These are phyloP conservation scores for Fraxinus paxiana DNA, from an alignment of 305 asterid species.

Conservation along the genomic window DNA sequence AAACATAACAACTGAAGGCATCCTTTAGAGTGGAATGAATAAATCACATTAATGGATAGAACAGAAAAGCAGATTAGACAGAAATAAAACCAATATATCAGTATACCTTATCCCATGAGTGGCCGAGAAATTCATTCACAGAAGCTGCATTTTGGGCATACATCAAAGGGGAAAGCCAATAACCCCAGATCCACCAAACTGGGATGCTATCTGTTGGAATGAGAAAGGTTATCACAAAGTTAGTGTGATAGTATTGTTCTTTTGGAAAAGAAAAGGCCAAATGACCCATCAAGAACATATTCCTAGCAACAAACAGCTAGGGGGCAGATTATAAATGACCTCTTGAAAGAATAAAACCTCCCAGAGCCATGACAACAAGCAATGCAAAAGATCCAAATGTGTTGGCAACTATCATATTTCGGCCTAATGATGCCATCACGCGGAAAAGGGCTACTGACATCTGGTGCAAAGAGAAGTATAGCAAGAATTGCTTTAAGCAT, in stretches of 20 bases:
- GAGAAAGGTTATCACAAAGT: constrained; percentile 23
- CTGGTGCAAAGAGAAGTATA: constrained; percentile 66
- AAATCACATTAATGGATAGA: background rate
- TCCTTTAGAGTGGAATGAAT: background rate
- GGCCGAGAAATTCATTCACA: constrained; percentile 74
- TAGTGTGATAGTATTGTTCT: background rate
- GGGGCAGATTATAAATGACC: constrained; percentile 34
- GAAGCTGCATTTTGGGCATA: constrained; percentile 83
- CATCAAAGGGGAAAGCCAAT: constrained; percentile 84
- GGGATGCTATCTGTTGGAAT: constrained; percentile 64
- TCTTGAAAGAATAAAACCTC: constrained; percentile 74
- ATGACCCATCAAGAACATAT: background rate
- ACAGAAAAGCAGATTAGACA: background rate
- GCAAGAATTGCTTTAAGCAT: constrained; percentile 55
- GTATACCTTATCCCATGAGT: constrained; percentile 71
- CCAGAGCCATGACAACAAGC: constrained; percentile 78
- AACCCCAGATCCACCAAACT: constrained; percentile 90
- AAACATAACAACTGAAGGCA: background rate
- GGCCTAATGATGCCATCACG: constrained; percentile 74
- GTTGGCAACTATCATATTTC: constrained; percentile 76
- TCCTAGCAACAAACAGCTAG: background rate
- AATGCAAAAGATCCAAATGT: constrained; percentile 76
- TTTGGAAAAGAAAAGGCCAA: background rate
- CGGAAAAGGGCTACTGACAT: constrained; percentile 76
- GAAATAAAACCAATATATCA: background rate